Evolutionary conservation across 192 early-diverging fungal species (phyloP).

Genomic region (Linnemannia zychae): DNA sequence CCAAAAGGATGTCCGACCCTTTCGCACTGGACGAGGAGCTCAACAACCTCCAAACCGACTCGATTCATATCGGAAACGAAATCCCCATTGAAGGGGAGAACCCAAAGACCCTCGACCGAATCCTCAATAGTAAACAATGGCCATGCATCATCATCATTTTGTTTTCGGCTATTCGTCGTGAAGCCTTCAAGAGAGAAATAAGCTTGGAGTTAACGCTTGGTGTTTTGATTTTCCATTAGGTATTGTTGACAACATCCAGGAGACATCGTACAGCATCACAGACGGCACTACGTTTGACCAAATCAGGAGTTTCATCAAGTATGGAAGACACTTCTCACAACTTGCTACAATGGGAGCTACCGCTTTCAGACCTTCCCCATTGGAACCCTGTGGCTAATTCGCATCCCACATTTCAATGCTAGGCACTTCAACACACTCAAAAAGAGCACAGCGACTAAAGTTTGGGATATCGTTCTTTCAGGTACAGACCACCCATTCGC

Average conservation of each 20-base stretch:
- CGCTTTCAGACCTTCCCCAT: not conserved
- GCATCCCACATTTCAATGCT: not conserved
- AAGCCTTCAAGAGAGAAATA: no score
- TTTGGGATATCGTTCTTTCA: conserved; percentile 55
- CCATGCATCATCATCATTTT: not conserved
- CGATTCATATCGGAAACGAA: conserved; percentile 57
- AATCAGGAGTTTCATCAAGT: conserved; percentile 82
- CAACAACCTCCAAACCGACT: conserved; percentile 46
- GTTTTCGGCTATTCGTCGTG: not conserved
- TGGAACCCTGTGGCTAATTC: not conserved
- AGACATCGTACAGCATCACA: conserved; percentile 57
- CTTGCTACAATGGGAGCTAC: no score
- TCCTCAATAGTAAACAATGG: conserved; percentile 59
- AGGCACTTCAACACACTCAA: conserved; percentile 50
- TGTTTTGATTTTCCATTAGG: conserved; percentile 27
- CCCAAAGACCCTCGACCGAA: conserved; percentile 59
- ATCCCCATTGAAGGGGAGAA: conserved; percentile 57
- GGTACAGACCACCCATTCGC: conserved; percentile 14
- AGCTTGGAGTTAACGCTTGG: not conserved
- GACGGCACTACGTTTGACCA: conserved; percentile 68
- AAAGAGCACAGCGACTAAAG: conserved; percentile 44
- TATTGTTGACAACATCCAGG: conserved; percentile 62
- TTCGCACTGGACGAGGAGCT: conserved; percentile 56
- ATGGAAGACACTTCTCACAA: conserved; percentile 12
- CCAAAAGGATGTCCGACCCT: conserved; percentile 19